Percentiles rank a stretch among this genome's conserved stretches.
Conservation (phyloP, 1,284 basidiomycete genomes). For the Golubevia sp. region DNA sequence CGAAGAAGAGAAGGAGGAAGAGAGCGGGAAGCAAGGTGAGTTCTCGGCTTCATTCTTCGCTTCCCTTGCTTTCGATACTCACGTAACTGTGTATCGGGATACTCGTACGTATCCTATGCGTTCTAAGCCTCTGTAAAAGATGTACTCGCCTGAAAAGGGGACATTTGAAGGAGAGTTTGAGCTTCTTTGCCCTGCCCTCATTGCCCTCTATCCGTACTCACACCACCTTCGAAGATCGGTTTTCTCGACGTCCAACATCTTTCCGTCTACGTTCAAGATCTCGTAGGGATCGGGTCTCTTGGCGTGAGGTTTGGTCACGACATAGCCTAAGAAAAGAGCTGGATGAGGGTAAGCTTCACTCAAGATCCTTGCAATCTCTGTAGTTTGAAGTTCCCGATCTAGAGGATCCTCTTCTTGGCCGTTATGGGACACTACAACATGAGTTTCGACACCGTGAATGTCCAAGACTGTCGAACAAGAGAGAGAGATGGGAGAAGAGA, state of each 20-base stretch:
- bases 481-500: slow-evolving; percentile 77
- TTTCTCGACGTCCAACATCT: slow-evolving; percentile 48
- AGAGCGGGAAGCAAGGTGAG: no score
- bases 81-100: slow-evolving; percentile 46
- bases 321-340: slow-evolving; percentile 74
- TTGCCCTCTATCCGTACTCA: no score
- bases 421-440: slow-evolving; percentile 86
- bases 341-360: slow-evolving; percentile 74
- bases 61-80: no score
- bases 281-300: slow-evolving; percentile 80
- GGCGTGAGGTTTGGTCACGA: slow-evolving; percentile 77
- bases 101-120: slow-evolving; percentile 49
- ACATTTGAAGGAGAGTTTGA: no score
- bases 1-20: no score
- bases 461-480: slow-evolving; percentile 87
- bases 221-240: no score
- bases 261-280: slow-evolving; percentile 67
- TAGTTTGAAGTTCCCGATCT: slow-evolving; percentile 86
- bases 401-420: slow-evolving; percentile 88
- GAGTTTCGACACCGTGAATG: slow-evolving; percentile 77
- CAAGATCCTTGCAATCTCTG: slow-evolving; percentile 80
- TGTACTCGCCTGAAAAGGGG: no score
- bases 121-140: slow-evolving; percentile 45
- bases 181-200: no score
- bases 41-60: no score